These are phyloP conservation scores for Fraxinus pennsylvanica DNA, from an alignment of 257 asterid species.

Conservation along the genomic window DNA sequence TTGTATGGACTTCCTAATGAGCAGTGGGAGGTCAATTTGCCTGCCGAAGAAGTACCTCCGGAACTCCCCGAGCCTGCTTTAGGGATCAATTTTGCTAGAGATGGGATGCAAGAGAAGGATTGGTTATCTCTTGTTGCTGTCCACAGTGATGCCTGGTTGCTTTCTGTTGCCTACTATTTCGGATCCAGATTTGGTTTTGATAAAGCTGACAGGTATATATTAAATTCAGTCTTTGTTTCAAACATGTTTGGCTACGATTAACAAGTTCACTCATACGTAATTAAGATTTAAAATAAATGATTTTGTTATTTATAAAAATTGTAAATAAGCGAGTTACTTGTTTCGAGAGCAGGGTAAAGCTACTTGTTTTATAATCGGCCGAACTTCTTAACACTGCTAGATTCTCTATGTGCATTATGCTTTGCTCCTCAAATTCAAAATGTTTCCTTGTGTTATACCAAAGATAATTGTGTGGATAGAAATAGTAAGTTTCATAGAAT, in stretches of 20 bases:
- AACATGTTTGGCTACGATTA: background rate
- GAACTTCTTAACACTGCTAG: background rate
- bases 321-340: background rate
- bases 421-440: background rate
- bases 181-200: slow-evolving; percentile 47
- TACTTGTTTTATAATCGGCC: background rate
- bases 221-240: background rate
- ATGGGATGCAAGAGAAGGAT: slow-evolving; percentile 48
- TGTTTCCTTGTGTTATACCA: background rate
- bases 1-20: slow-evolving; percentile 45
- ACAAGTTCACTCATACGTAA: background rate
- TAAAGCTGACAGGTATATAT: slow-evolving; percentile 39
- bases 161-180: slow-evolving; percentile 43
- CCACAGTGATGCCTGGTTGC: slow-evolving; percentile 55
- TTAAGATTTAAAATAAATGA: background rate
- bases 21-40: slow-evolving; percentile 48
- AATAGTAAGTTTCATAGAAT: background rate
- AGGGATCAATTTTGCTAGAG: slow-evolving; percentile 53
- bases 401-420: background rate
- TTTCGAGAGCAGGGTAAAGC: background rate
- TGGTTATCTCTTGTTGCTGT: slow-evolving; percentile 48
- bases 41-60: slow-evolving; percentile 53
- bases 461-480: background rate
- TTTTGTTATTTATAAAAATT: background rate
- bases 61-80: slow-evolving; percentile 54